These are phyloP conservation scores for Spathaspora hagerdaliae DNA, from an alignment of 805 yeast species.

Conservation along the genomic window DNA sequence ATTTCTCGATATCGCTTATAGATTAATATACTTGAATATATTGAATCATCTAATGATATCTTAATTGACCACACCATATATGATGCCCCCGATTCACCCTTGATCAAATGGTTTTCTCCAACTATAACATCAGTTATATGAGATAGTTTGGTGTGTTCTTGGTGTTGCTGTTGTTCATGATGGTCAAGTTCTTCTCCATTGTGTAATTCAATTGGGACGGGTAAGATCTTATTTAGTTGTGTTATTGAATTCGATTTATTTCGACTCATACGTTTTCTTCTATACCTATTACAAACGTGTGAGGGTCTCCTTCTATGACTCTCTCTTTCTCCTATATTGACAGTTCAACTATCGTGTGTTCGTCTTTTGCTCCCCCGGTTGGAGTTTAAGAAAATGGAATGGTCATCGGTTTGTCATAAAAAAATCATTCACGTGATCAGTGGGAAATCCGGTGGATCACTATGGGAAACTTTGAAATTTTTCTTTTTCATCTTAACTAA, in stretches of 20 bases:
- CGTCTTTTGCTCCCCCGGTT: no score
- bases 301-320: no score
- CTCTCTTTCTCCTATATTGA: no score
- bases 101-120: slow-evolving; percentile 35
- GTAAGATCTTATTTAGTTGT: slow-evolving; percentile 27
- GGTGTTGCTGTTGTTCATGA: background rate
- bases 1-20: slow-evolving; percentile 68
- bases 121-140: slow-evolving; percentile 40
- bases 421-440: no score
- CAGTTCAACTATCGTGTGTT: no score
- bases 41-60: slow-evolving; percentile 32
- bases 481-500: no score
- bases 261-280: no score
- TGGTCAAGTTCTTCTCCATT: slow-evolving; percentile 12
- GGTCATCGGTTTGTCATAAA: no score
- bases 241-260: slow-evolving; percentile 14
- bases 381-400: no score
- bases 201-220: slow-evolving; percentile 36
- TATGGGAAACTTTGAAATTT: no score
- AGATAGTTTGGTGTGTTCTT: slow-evolving; percentile 11
- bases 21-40: slow-evolving; percentile 39
- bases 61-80: slow-evolving; percentile 39
- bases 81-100: slow-evolving; percentile 34
- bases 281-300: no score
- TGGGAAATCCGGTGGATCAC: no score